Base-by-base conservation (phyloP, 306 rosid species). In the Luffa acutangula region DNA sequence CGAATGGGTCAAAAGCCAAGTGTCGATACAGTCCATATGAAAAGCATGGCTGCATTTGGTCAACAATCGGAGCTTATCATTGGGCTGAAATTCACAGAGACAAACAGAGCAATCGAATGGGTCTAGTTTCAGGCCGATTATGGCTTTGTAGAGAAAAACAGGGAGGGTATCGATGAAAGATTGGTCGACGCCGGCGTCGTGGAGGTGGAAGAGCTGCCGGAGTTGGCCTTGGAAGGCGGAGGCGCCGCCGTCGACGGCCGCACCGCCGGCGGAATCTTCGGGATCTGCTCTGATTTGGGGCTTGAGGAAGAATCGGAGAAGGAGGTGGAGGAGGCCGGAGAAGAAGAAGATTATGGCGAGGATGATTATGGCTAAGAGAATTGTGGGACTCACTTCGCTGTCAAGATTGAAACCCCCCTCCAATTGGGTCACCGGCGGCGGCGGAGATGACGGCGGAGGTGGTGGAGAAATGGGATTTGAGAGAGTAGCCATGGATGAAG, bases 31-130 rank as follows among this genome's bases (percentile, higher is more conserved):
- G 46, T 90, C 98, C 89, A 87, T 86, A 85, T 96, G 99, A 81
- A 96, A 96, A 17, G 97, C 98, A 78, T 96, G 99, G 84, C 97
- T 91, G 60, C 99, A 96, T 89, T 91, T 90, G 6, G 99, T 97
- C 75, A 96, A 66, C 86, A 96, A 84, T 45, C 99, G 89, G 51
- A 96, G 99, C 79, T 89, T 89, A 56, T 96, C 97, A 1, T 90
- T 89, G 5, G 88, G 85, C 73, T 96, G 98, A 76, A 93, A 96
- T 80, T 96, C 99, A 76, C 97, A 96, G 60, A 96, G 85, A 82
- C 99, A 96, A n/a, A 96, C 99, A 66, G 96, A 97, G 59, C 98
- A 93, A 75, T 93, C 99, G 81, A 96, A 93, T 0, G 99, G 97
- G 87, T 87, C 86, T 9, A 11, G 20, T 70, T 96, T 93, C 82